These are phyloP conservation scores for Passiflora organensis DNA, from an alignment of 345 rosid genomes.

Conservation along the genomic window DNA sequence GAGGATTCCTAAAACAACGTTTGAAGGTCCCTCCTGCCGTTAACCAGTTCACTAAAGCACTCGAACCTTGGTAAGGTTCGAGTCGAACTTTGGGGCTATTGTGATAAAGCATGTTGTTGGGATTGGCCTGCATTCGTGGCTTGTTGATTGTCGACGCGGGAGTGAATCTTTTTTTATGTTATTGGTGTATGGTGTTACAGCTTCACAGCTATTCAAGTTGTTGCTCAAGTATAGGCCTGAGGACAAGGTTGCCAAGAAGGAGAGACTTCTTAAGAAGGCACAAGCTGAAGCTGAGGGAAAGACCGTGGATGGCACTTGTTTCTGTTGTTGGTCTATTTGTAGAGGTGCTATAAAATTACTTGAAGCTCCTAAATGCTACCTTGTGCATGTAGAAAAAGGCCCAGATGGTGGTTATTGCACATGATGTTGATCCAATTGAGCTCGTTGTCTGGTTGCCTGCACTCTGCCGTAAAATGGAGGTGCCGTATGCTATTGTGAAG, in stretches of 20 bases:
- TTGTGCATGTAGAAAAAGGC: slow-evolving; percentile 51
- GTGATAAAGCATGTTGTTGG: neutral
- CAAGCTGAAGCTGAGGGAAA: slow-evolving; percentile 60
- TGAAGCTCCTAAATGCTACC: neutral
- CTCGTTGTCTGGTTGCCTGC: slow-evolving; percentile 80
- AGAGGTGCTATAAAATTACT: too few species aligned
- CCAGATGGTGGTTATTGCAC: slow-evolving; percentile 71
- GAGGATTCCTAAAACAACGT: slow-evolving; percentile 71
- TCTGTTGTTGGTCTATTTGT: too few species aligned
- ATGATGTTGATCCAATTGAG: slow-evolving; percentile 78
- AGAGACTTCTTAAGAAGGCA: slow-evolving; percentile 45
- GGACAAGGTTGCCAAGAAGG: slow-evolving; percentile 55
- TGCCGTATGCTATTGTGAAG: slow-evolving; percentile 73
- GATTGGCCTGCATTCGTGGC: too few species aligned
- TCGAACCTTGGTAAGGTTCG: slow-evolving; percentile 87
- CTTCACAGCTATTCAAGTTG: slow-evolving; percentile 51
- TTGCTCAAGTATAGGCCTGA: slow-evolving; percentile 62
- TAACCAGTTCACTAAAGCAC: slow-evolving; percentile 87
- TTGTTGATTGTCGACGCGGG: too few species aligned
- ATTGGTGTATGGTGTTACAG: slow-evolving; percentile 16
- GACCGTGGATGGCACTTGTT: too few species aligned
- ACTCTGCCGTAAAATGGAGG: slow-evolving; percentile 74
- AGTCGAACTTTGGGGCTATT: too few species aligned
- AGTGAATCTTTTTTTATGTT: too few species aligned
- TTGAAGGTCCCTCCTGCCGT: slow-evolving; percentile 87